Conservation (phyloP, 2,329 filamentous ascomycete species). For the Pezizomycotina sp. region DNA sequence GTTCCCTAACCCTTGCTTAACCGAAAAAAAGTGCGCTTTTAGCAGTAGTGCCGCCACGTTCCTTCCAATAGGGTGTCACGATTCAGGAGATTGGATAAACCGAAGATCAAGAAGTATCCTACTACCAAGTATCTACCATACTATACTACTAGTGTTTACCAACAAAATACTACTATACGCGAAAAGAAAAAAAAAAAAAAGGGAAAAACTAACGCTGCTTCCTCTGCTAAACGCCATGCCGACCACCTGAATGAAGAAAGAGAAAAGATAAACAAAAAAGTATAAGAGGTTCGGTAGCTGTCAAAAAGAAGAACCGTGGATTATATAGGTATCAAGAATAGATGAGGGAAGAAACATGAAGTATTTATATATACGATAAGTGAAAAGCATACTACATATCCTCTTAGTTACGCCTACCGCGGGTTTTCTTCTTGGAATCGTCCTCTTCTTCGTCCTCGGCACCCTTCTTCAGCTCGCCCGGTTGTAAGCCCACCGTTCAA, state of each 20-base stretch:
- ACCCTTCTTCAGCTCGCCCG: slow-evolving; percentile 57
- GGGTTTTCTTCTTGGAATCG: slow-evolving; percentile 13
- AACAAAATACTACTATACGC: no score
- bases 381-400: neutral
- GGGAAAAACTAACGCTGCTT: no score
- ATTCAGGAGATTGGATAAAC: no score
- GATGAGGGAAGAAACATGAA: neutral
- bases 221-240: no score
- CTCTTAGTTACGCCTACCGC: slow-evolving; percentile 10
- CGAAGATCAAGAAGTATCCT: no score
- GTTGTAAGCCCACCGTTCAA: slow-evolving; percentile 58
- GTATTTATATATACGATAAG: neutral
- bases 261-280: slow-evolving; percentile 2
- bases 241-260: slow-evolving; percentile 5
- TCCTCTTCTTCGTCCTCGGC: slow-evolving; percentile 47
- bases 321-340: slow-evolving; percentile 1
- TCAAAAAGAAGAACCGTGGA: slow-evolving; percentile 1
- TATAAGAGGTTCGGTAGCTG: slow-evolving; percentile 2
- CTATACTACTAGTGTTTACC: no score
- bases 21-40: no score
- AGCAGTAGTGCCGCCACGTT: no score
- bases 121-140: no score
- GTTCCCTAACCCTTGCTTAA: no score
- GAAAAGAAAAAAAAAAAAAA: no score
- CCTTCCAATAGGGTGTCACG: no score